Evolutionary conservation across 768 basidiomycete species (phyloP).

Genomic region (Suillus sp.): DNA sequence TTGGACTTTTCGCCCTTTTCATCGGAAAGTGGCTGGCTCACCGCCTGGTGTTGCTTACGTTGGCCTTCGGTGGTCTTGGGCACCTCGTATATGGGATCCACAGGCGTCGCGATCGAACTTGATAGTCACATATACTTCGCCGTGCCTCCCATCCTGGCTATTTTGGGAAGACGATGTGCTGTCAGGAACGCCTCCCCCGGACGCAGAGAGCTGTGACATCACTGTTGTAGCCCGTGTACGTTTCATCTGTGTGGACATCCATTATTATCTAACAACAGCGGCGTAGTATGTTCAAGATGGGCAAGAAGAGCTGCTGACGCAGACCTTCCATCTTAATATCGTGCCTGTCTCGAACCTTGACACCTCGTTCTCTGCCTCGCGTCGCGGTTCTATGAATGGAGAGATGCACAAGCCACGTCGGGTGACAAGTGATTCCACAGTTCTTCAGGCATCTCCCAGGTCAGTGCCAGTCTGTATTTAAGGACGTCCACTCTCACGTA

Average conservation of each 20-base stretch:
- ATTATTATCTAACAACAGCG: constrained; percentile 21
- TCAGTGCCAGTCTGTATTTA: constrained; percentile 16
- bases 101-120: constrained; percentile 84
- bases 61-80: constrained; percentile 84
- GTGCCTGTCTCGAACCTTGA: constrained; percentile 63
- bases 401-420: constrained; percentile 45
- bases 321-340: constrained; percentile 70
- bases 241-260: constrained; percentile 16
- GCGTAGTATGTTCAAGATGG: constrained; percentile 71
- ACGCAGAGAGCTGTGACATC: constrained; percentile 75
- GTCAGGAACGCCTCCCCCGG: constrained; percentile 75
- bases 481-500: constrained; percentile 14
- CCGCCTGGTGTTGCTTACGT: constrained; percentile 83
- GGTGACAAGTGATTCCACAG: constrained; percentile 41
- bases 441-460: constrained; percentile 38
- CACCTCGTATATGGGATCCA: constrained; percentile 95
- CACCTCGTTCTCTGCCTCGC: constrained; percentile 42
- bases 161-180: constrained; percentile 84
- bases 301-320: constrained; percentile 66
- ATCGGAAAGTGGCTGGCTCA: constrained; percentile 82
- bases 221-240: constrained; percentile 75
- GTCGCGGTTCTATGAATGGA: constrained; percentile 50
- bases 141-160: constrained; percentile 84
- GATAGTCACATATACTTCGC: constrained; percentile 78
- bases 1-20: constrained; percentile 90